phyloP scores from a whole-genome alignment of 257 asterid genomes.

The Solanum sparsipilum region DNA sequence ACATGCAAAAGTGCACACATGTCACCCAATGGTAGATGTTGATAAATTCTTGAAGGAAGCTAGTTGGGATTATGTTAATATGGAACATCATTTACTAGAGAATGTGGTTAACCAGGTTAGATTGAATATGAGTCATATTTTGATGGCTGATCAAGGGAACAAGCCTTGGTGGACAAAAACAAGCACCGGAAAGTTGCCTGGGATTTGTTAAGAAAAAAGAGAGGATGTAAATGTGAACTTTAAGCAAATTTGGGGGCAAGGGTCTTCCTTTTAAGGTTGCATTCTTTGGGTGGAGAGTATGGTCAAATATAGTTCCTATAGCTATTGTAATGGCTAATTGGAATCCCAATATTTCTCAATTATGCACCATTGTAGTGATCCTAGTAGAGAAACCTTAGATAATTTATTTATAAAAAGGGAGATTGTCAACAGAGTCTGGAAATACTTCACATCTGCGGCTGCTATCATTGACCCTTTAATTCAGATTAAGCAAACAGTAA shows the following conservation, averaged over 20 bases:
- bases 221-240: not conserved
- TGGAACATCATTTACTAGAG: not conserved
- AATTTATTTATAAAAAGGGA: not conserved
- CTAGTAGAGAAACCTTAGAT: not conserved
- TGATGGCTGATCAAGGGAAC: not conserved
- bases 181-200: not conserved
- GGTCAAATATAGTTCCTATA: not conserved
- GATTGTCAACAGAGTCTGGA: not conserved
- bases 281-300: not conserved
- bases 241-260: too few species aligned
- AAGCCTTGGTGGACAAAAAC: not conserved
- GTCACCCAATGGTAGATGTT: not conserved
- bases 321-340: not conserved
- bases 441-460: not conserved
- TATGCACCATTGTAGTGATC: not conserved
- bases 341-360: not conserved
- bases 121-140: not conserved
- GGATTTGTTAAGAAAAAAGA: not conserved
- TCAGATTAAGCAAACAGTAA: too few species aligned
- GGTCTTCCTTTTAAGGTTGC: not conserved
- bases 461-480: too few species aligned
- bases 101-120: not conserved
- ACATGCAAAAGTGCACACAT: not conserved
- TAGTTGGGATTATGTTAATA: not conserved
- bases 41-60: not conserved